phyloP scores from a whole-genome alignment of 2,329 filamentous ascomycete species.

The Aspergillus versicolor region DNA sequence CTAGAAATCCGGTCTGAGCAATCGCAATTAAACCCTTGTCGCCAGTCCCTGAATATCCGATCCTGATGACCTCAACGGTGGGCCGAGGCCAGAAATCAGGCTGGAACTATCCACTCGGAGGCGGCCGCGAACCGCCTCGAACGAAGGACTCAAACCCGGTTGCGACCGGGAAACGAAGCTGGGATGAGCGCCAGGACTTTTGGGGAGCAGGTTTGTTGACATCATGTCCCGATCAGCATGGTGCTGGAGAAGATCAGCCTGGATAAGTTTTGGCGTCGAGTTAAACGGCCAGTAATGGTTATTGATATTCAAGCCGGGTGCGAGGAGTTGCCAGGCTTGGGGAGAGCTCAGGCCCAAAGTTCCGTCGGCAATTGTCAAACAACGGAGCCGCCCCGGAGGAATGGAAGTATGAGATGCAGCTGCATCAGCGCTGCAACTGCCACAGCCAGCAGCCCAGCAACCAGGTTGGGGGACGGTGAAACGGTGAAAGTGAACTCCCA shows the following conservation, averaged over 20 bases:
- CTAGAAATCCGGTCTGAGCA: not conserved
- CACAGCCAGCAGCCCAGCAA: not conserved
- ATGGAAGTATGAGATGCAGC: not conserved
- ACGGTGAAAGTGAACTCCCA: not conserved
- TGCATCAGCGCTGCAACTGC: not conserved
- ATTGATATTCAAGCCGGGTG: not conserved
- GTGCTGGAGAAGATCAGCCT: not conserved
- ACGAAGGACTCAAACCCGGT: not conserved
- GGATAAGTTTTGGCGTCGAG: not conserved
- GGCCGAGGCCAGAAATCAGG: not conserved
- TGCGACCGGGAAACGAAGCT: not conserved
- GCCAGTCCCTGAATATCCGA: constrained; percentile 1
- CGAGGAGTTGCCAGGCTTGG: not conserved
- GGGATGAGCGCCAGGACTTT: not conserved
- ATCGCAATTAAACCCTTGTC: constrained; percentile 9
- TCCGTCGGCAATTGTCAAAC: not conserved
- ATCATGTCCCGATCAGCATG: not conserved
- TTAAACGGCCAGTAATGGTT: not conserved
- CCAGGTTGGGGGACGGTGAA: not conserved
- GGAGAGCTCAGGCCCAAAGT: not conserved
- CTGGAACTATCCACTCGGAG: constrained; percentile 4
- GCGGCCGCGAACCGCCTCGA: not conserved
- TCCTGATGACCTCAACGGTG: constrained; percentile 8
- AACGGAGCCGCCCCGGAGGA: not conserved
- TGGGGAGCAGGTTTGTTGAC: not conserved